These are phyloP conservation scores for Cyclostephanos tholiformis DNA, from an alignment of 108 stramenopile species.

Conservation along the genomic window DNA sequence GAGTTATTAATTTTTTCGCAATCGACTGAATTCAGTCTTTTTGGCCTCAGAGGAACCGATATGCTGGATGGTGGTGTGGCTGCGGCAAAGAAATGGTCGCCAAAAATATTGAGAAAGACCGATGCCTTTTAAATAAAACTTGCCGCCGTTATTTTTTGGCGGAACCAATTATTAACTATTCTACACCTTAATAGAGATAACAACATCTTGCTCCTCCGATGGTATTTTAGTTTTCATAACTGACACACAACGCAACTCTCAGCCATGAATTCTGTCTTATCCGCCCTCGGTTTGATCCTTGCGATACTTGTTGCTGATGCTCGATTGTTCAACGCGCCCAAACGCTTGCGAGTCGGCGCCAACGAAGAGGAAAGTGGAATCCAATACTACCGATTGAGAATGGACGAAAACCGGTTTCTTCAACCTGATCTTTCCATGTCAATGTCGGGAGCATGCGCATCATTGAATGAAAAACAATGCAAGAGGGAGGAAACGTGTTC, in stretches of 20 bases:
- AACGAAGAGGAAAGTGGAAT: background rate
- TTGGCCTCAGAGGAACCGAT: no score
- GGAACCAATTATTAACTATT: no score
- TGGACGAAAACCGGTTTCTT: background rate
- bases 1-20: no score
- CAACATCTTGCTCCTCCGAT: no score
- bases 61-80: no score
- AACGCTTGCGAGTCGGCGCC: conserved; percentile 1
- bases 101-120: no score
- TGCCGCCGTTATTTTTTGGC: no score
- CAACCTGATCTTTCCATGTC: background rate
- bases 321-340: background rate
- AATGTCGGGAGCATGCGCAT: conserved; percentile 2
- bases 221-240: no score
- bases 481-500: background rate
- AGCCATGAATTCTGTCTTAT: background rate
- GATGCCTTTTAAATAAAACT: no score
- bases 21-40: no score
- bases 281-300: background rate
- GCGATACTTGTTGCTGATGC: background rate
- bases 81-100: no score
- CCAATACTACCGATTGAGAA: background rate
- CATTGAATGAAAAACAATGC: background rate
- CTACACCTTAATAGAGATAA: no score
- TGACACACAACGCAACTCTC: background rate